Conservation (phyloP, 352 stramenopile species). For the Globisporangium yorkense region DNA sequence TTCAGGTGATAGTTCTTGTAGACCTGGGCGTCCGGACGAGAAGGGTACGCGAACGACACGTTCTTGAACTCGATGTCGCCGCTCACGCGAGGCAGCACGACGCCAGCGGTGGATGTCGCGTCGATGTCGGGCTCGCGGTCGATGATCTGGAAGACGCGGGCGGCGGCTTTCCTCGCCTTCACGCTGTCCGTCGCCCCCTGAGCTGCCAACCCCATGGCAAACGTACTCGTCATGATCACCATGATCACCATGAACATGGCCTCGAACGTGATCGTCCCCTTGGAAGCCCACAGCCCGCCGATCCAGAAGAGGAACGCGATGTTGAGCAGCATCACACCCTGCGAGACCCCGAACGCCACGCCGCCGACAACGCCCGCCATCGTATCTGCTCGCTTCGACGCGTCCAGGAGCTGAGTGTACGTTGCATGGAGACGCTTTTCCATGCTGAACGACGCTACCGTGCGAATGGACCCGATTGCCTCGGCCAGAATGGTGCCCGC, state of each 20-base stretch:
- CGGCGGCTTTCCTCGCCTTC: conserved; percentile 22
- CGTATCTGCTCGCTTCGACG: conserved; percentile 16
- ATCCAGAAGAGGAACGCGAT: conserved; percentile 65
- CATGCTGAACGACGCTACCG: conserved; percentile 26
- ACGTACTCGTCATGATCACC: conserved; percentile 27
- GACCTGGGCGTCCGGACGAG: conserved; percentile 31
- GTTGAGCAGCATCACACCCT: conserved; percentile 41
- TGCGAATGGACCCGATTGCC: conserved; percentile 45
- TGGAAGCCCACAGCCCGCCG: conserved; percentile 29
- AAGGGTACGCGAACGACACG: conserved; percentile 56
- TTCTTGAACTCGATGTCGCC: conserved; percentile 76
- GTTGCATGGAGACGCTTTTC: conserved; percentile 9
- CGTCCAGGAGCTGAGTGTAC: conserved; percentile 19
- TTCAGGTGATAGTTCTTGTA: conserved; percentile 31
- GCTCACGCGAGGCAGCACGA: neutral
- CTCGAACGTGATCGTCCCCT: conserved; percentile 31
- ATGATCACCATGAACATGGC: conserved; percentile 32
- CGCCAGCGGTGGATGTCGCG: neutral
- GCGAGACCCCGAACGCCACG: conserved; percentile 35
- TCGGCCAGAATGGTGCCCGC: conserved; percentile 33
- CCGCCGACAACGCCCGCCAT: conserved; percentile 34
- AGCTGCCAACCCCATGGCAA: conserved; percentile 21
- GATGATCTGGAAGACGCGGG: conserved; percentile 43
- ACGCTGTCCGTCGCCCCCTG: conserved; percentile 19
- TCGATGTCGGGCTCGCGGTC: conserved; percentile 25